These are phyloP conservation scores for Dioscorea dumetorum DNA, from an alignment of 106 monocot species.

Conservation along the genomic window DNA sequence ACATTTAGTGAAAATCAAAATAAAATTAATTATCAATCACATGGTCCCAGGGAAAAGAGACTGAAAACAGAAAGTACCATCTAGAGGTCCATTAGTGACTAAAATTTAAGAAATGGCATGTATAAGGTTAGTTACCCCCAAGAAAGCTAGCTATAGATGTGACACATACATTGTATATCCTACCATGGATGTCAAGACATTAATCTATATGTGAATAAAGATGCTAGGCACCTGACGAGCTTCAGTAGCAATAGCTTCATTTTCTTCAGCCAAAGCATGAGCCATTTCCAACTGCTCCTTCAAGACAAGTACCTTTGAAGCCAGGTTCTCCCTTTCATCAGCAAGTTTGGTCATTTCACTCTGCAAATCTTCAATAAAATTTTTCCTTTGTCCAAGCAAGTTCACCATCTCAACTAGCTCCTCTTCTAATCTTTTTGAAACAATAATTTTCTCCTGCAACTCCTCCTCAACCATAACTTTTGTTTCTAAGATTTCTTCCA, in stretches of 20 bases:
- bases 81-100: no score
- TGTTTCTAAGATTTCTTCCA: conserved; percentile 19
- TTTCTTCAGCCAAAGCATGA: conserved; percentile 71
- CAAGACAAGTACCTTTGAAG: conserved; percentile 30
- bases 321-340: conserved; percentile 33
- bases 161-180: no score
- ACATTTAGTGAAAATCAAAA: background rate
- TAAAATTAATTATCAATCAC: no score
- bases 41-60: no score
- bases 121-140: no score
- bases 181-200: no score
- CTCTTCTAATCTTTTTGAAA: conserved; percentile 38
- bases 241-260: conserved; percentile 83
- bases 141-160: no score
- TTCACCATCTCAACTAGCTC: conserved; percentile 37
- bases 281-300: conserved; percentile 70
- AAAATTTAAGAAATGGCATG: no score
- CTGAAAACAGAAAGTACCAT: no score
- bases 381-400: conserved; percentile 33
- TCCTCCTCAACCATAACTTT: conserved; percentile 36
- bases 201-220: background rate
- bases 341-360: conserved; percentile 27
- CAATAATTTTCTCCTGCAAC: conserved; percentile 24
- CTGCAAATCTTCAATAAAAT: conserved; percentile 27
- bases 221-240: conserved; percentile 49